Percentiles rank a stretch among this genome's conserved stretches.
phyloP scores from a whole-genome alignment of 768 basidiomycete species.

The Tricholoma hemisulphureum region DNA sequence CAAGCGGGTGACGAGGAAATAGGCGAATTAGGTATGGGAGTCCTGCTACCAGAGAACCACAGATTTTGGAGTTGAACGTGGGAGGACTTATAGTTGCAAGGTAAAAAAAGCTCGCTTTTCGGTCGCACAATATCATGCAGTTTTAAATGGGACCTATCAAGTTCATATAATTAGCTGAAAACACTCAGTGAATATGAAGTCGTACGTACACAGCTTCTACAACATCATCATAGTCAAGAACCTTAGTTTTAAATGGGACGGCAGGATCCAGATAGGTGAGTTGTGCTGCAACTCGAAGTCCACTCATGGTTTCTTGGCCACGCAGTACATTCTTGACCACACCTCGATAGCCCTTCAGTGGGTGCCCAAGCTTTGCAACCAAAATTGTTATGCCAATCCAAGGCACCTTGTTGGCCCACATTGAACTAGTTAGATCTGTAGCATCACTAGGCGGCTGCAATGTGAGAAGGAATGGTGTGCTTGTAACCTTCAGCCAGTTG shows the following conservation, averaged over 20 bases:
- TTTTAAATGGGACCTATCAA: background rate
- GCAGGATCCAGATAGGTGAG: background rate
- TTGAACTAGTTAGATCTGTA: background rate
- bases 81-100: background rate
- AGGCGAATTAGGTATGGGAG: background rate
- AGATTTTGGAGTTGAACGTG: too few relatives aligned
- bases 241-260: background rate
- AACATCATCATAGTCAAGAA: background rate
- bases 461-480: background rate
- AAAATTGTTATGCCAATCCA: background rate
- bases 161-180: background rate
- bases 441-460: too few relatives aligned
- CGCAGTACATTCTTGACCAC: background rate
- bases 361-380: background rate
- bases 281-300: background rate
- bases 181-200: background rate
- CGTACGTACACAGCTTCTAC: background rate
- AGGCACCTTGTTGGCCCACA: background rate
- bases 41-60: background rate
- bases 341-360: background rate
- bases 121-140: background rate
- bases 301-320: background rate
- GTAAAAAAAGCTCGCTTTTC: background rate
- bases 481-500: conserved; percentile 1
- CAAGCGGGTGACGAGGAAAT: background rate